Percentiles rank a stretch among this genome's conserved stretches.
Evolutionary conservation across 1,139 yeast genomes (phyloP).

Genomic region (Nematodospora anomalae): DNA sequence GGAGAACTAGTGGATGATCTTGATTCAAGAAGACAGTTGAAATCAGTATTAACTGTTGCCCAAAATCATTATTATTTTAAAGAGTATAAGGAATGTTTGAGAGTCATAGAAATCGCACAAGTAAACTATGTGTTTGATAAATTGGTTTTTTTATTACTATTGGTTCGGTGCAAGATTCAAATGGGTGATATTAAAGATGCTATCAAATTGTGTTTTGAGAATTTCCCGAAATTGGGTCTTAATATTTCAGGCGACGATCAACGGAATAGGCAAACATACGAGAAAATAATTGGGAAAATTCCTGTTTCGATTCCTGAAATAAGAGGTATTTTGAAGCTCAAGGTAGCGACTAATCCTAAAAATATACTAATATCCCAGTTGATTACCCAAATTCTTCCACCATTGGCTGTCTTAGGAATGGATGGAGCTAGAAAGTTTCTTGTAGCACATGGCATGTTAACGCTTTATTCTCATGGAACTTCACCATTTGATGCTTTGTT

Average conservation of each 20-base stretch:
- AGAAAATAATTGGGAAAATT: slow-evolving; percentile 28
- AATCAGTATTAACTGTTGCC: slow-evolving; percentile 32
- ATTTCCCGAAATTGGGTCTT: slow-evolving; percentile 32
- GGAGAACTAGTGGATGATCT: slow-evolving; percentile 23
- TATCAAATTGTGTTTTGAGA: slow-evolving; percentile 34
- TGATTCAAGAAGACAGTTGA: slow-evolving; percentile 23
- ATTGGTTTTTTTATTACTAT: slow-evolving; percentile 34
- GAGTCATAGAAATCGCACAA: slow-evolving; percentile 26
- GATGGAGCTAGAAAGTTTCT: slow-evolving; percentile 25
- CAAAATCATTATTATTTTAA: slow-evolving; percentile 30
- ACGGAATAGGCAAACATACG: slow-evolving; percentile 19
- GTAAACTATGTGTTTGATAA: slow-evolving; percentile 25
- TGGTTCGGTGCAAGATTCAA: slow-evolving; percentile 42
- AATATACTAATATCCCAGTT: slow-evolving; percentile 42
- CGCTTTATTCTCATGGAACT: slow-evolving; percentile 27
- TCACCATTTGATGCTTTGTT: slow-evolving; percentile 30
- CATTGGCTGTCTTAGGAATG: slow-evolving; percentile 29
- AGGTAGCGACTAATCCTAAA: slow-evolving; percentile 27
- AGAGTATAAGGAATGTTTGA: slow-evolving; percentile 31
- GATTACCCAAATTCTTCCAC: slow-evolving; percentile 41
- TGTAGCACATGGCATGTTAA: slow-evolving; percentile 24
- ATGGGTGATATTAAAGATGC: slow-evolving; percentile 35
- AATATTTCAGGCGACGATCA: slow-evolving; percentile 23
- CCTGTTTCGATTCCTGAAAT: slow-evolving; percentile 48
- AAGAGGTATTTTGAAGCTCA: slow-evolving; percentile 28